phyloP scores from a whole-genome alignment of 805 yeast species.

The Hemisphaericaspora nanyangensis region DNA sequence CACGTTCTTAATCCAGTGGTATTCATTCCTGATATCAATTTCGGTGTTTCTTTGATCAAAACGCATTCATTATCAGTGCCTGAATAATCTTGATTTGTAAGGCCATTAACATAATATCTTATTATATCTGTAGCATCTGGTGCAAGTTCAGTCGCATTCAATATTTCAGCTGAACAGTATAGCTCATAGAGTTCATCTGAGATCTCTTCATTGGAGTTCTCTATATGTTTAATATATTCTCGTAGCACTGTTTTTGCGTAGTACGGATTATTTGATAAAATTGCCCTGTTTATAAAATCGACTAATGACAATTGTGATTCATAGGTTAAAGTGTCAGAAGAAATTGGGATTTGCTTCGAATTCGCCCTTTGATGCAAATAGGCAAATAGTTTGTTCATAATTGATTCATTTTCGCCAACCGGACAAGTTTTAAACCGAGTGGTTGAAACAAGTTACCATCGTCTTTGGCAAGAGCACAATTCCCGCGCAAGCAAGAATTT shows the following conservation, averaged over 20 bases:
- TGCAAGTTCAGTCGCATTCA: constrained; percentile 26
- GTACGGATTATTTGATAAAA: constrained; percentile 37
- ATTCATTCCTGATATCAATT: constrained; percentile 65
- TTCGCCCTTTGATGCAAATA: constrained; percentile 7
- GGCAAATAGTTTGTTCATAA: constrained; percentile 5
- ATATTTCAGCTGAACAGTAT: constrained; percentile 27
- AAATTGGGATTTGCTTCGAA: constrained; percentile 1
- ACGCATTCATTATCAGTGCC: constrained; percentile 10
- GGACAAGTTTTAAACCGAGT: no score
- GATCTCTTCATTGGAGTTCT: constrained; percentile 26
- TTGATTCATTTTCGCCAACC: no score
- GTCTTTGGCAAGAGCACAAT: no score
- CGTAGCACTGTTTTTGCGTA: constrained; percentile 49
- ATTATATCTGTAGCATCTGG: constrained; percentile 39
- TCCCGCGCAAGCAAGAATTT: no score
- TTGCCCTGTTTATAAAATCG: background rate
- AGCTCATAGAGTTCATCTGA: constrained; percentile 42
- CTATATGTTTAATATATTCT: constrained; percentile 34
- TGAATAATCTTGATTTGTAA: constrained; percentile 12
- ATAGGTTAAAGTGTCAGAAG: background rate
- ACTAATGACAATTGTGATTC: constrained; percentile 6
- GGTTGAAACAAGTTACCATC: no score
- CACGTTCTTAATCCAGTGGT: constrained; percentile 90
- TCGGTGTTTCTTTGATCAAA: constrained; percentile 56
- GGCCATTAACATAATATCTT: constrained; percentile 28